These are phyloP conservation scores for Pachysandra terminalis DNA, from an alignment of 164 flowering plant genomes.

Conservation along the genomic window DNA sequence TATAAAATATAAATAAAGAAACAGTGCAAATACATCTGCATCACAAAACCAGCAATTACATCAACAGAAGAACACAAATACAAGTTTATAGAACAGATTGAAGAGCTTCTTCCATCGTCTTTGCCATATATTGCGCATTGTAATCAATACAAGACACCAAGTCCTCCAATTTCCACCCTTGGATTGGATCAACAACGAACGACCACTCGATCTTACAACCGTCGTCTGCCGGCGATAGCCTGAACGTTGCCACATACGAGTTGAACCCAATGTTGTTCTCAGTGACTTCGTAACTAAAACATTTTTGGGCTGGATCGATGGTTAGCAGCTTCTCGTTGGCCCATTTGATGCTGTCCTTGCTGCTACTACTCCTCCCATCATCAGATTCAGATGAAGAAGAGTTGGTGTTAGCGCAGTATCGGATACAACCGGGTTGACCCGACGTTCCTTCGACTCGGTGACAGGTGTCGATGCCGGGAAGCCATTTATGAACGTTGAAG, in stretches of 20 bases:
- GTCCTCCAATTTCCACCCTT: neutral
- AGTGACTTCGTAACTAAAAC: neutral
- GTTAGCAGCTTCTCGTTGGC: constrained; percentile 14
- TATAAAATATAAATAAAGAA: no score
- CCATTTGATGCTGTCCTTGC: constrained; percentile 5
- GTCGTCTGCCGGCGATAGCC: neutral
- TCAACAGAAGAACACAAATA: no score
- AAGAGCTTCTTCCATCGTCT: neutral
- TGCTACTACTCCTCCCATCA: no score
- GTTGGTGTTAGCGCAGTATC: constrained; percentile 1
- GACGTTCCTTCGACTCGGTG: constrained; percentile 7
- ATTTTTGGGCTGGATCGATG: neutral
- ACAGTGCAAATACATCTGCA: no score
- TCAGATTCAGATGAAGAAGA: neutral
- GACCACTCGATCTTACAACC: constrained; percentile 1
- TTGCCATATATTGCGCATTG: neutral
- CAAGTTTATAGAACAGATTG: no score
- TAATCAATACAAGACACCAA: neutral
- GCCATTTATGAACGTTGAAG: constrained; percentile 11
- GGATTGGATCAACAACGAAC: neutral
- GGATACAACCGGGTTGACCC: constrained; percentile 12
- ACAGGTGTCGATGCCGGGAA: constrained; percentile 9
- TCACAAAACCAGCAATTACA: no score
- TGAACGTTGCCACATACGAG: neutral
- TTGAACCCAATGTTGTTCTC: neutral